Percentiles rank a stretch among this genome's conserved stretches.
These are phyloP conservation scores for Sordariomycetes sp. DNA, from an alignment of 2,329 filamentous ascomycete species.

Conservation along the genomic window DNA sequence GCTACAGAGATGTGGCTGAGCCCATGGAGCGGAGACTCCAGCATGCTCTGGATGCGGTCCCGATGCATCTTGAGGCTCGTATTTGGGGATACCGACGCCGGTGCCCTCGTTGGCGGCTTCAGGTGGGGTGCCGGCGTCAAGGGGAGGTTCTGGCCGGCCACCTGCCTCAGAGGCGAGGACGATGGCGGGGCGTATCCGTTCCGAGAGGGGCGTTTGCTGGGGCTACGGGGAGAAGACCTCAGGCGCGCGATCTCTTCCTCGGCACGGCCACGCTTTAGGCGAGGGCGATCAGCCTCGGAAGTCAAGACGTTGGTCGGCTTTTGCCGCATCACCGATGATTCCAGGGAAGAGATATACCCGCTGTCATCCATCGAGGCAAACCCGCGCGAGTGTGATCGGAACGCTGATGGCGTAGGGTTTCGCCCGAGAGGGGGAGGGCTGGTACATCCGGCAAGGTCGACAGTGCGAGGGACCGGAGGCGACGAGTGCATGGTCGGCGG, in stretches of 20 bases:
- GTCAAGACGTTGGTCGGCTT: constrained; percentile 52
- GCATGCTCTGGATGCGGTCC: constrained; percentile 68
- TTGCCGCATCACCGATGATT: constrained; percentile 76
- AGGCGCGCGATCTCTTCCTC: constrained; percentile 94
- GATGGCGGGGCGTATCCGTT: constrained; percentile 42
- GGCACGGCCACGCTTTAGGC: constrained; percentile 78
- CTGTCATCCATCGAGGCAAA: constrained; percentile 78
- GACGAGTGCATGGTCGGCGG: constrained; percentile 73
- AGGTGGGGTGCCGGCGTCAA: constrained; percentile 79
- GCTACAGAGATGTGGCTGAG: constrained; percentile 22
- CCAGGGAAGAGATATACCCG: constrained; percentile 91
- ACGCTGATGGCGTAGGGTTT: constrained; percentile 51
- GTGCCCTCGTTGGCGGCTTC: constrained; percentile 42
- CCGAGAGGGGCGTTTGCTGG: constrained; percentile 55
- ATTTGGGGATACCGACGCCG: constrained; percentile 80
- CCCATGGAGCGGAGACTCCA: constrained; percentile 38
- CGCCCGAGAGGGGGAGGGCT: constrained; percentile 57
- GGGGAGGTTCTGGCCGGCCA: constrained; percentile 56
- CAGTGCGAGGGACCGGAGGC: constrained; percentile 62
- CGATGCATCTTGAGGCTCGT: constrained; percentile 86
- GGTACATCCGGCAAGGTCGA: constrained; percentile 54
- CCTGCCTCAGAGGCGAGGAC: constrained; percentile 58
- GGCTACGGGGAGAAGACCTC: constrained; percentile 88
- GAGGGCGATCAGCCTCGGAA: constrained; percentile 70
- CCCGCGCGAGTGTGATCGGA: constrained; percentile 64